Evolutionary conservation across 768 basidiomycete genomes (phyloP).

Genomic region (Pisolithus tinctorius): DNA sequence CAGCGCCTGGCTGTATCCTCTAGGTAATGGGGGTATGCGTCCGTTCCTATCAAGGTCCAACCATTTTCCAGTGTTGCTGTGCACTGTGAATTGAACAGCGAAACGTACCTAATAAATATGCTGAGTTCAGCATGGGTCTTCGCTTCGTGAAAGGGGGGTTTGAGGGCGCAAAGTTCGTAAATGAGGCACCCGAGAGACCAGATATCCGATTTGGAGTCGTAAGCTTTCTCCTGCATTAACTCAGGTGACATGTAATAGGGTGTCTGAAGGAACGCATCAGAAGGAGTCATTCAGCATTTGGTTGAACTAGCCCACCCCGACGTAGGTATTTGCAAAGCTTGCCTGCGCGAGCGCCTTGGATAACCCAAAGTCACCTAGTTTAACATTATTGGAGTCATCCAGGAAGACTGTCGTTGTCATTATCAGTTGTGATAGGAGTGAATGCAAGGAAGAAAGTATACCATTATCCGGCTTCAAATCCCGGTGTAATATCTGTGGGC

Average conservation of each 20-base stretch:
- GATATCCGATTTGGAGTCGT: slow-evolving; percentile 97
- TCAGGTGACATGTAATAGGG: slow-evolving; percentile 99
- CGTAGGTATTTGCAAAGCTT: slow-evolving; percentile 92
- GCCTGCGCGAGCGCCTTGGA: slow-evolving; percentile 87
- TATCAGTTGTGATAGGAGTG: not conserved
- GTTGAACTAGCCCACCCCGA: slow-evolving; percentile 63
- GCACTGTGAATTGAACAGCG: not conserved
- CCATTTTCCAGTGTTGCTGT: not conserved
- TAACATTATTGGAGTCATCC: slow-evolving; percentile 76
- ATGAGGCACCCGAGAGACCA: slow-evolving; percentile 98
- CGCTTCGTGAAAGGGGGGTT: slow-evolving; percentile 90
- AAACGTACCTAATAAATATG: slow-evolving; percentile 68
- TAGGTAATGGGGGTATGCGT: slow-evolving; percentile 85
- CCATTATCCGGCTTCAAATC: slow-evolving; percentile 99
- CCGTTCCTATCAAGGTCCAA: slow-evolving; percentile 51
- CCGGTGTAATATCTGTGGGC: slow-evolving; percentile 81
- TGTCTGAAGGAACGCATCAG: slow-evolving; percentile 52
- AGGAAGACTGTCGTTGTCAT: slow-evolving; percentile 65
- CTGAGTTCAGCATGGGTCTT: slow-evolving; percentile 85
- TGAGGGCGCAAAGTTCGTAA: slow-evolving; percentile 91
- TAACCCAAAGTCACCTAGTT: slow-evolving; percentile 95
- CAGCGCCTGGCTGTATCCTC: slow-evolving; percentile 71
- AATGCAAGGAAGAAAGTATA: slow-evolving; percentile 26
- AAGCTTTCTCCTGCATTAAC: slow-evolving; percentile 93
- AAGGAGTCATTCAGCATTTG: not conserved